These are phyloP conservation scores for Acrodontium crateriforme DNA, from an alignment of 2,329 filamentous ascomycete species.

Conservation along the genomic window DNA sequence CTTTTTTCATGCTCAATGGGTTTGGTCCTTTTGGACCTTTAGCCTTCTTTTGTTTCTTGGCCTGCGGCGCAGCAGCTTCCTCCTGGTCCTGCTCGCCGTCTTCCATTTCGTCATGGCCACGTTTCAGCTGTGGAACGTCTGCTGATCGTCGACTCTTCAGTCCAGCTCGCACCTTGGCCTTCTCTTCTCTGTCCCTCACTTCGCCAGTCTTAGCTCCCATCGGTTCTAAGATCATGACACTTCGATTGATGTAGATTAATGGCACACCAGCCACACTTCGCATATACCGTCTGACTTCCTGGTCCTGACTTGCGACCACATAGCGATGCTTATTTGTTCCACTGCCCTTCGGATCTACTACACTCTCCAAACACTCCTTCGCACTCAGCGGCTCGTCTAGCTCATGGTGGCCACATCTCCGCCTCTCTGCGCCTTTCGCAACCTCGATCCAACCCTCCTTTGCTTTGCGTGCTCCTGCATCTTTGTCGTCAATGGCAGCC, in stretches of 20 bases:
- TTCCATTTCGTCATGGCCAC: constrained; percentile 18
- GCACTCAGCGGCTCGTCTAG: constrained; percentile 57
- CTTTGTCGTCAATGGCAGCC: neutral
- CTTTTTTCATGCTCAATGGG: constrained; percentile 56
- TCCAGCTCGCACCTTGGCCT: constrained; percentile 54
- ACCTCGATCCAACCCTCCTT: constrained; percentile 52
- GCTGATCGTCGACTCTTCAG: constrained; percentile 30
- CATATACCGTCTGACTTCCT: constrained; percentile 48
- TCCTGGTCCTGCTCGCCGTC: constrained; percentile 12
- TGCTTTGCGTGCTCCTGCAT: constrained; percentile 8
- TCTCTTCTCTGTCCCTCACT: constrained; percentile 34
- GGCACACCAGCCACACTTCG: constrained; percentile 58
- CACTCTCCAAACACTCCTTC: constrained; percentile 54
- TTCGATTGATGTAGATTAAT: constrained; percentile 63
- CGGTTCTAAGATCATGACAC: constrained; percentile 66
- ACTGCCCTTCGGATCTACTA: constrained; percentile 64
- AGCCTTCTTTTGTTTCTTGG: constrained; percentile 40
- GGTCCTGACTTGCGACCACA: constrained; percentile 61
- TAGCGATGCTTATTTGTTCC: constrained; percentile 67
- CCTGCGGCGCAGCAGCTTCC: constrained; percentile 25
- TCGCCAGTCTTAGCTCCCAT: constrained; percentile 56
- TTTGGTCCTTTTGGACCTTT: constrained; percentile 57
- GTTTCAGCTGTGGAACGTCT: constrained; percentile 11
- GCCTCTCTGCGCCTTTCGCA: constrained; percentile 61
- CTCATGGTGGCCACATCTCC: constrained; percentile 66